Evolutionary conservation across 441 rosid genomes (phyloP), one percentile per base, ranked within the genome.

Genomic region (Corymbia calophylla): DNA sequence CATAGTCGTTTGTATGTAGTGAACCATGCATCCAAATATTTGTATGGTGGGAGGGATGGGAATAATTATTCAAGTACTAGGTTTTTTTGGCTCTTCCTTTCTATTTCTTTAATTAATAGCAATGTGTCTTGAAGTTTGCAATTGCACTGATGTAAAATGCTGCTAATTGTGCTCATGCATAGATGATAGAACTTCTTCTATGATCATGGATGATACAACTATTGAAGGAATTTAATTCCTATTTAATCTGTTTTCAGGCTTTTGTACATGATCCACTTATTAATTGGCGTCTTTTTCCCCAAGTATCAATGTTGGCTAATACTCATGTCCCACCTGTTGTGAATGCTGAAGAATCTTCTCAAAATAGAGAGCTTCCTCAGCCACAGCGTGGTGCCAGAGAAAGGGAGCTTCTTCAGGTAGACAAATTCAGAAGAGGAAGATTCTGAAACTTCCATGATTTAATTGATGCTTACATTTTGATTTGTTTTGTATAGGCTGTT

Each of bases 251-350:
- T 88, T 58, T 90, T 90, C 94, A 97, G 99, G 99, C 99, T 48
- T 98, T 97, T 94, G 99, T 98, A 87, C 99, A 98, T 80, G 99
- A 98, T 93, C 99, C 99, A 91, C 99, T 98, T 88, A 98, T 98
- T 86, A 97, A 98, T 88, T 98, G 99, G 99, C 99, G 99, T 91
- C 99, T 98, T 88, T 97, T 98, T 70, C 99, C 99, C 15, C 99
- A 97, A 94, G 93, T 97, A 95, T 94, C 99, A 4, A 86, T 95
- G 91, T 91, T 96, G 89, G 92, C 92, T 29, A 95, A 93, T 91
- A 68, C 95, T 62, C 96, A 95, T 66, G 95, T 82, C 87, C 93
- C 97, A 90, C 92, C 97, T 89, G 97, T 89, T 77, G 97, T 92
- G 86, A 97, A 95, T 91, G 90, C 93, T 16, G 99, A 94, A 91